Conservation (phyloP, 179 eudicot genomes). For the Spergularia azorica region DNA sequence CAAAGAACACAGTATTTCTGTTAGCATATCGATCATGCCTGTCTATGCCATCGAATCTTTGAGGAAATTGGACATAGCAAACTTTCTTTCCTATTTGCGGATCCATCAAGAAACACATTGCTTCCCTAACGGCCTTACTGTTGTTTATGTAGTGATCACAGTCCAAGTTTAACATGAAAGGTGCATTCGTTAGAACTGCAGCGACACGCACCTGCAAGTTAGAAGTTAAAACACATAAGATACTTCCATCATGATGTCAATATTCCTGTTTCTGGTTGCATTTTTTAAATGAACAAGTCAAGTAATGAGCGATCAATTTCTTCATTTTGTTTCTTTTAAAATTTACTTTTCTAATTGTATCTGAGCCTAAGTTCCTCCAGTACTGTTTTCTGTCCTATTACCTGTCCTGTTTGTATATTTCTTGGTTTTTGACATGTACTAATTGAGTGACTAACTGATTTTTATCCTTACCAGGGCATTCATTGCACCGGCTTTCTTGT, state of each 20-base stretch:
- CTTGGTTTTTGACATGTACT: background rate
- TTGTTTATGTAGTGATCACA: conserved; percentile 93
- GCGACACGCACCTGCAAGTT: conserved; percentile 80
- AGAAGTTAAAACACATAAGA: background rate
- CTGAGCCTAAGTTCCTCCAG: background rate
- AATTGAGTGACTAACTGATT: background rate
- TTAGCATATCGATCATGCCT: conserved; percentile 84
- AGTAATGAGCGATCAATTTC: background rate
- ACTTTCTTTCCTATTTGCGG: conserved; percentile 85
- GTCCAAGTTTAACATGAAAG: conserved; percentile 96
- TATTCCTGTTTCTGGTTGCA: background rate
- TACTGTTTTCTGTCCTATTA: background rate
- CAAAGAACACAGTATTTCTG: conserved; percentile 93
- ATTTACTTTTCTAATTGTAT: too few relatives aligned
- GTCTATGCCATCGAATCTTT: conserved; percentile 94
- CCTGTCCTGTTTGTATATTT: background rate
- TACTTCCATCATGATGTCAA: background rate
- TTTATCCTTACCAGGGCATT: conserved; percentile 76
- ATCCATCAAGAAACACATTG: conserved; percentile 97
- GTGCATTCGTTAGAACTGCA: conserved; percentile 90
- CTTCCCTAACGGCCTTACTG: conserved; percentile 87
- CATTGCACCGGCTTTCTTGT: conserved; percentile 98
- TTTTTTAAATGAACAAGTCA: background rate
- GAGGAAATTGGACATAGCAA: conserved; percentile 92
- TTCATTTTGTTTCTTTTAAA: background rate